These are phyloP conservation scores for Fusarium nanum DNA, from an alignment of 2,329 filamentous ascomycete genomes.

Conservation along the genomic window DNA sequence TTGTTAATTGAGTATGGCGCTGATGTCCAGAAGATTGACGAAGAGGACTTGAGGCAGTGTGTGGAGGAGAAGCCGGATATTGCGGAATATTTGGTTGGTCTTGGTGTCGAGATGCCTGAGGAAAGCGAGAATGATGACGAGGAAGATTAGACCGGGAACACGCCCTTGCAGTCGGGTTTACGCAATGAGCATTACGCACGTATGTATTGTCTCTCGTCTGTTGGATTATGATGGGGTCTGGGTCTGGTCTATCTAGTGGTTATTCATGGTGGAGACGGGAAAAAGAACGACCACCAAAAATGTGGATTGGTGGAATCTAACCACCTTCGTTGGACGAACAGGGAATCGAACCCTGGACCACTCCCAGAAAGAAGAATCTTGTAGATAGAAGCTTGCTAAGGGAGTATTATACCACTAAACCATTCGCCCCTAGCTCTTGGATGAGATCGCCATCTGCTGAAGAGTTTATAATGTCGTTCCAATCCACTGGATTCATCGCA, in stretches of 20 bases:
- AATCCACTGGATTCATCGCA: too few species aligned
- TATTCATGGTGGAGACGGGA: not conserved
- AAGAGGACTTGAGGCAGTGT: not conserved
- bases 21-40: not conserved
- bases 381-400: not conserved
- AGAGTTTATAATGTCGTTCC: too few species aligned
- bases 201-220: not conserved
- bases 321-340: not conserved
- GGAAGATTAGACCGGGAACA: not conserved
- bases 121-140: not conserved
- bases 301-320: not conserved
- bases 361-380: not conserved
- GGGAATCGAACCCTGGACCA: not conserved
- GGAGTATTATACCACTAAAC: not conserved
- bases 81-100: not conserved
- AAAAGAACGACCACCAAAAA: not conserved
- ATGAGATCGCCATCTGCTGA: too few species aligned
- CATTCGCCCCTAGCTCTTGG: not conserved
- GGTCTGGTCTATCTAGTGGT: too few species aligned
- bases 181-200: rapidly evolving
- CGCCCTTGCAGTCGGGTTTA: rapidly evolving
- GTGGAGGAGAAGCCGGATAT: not conserved
- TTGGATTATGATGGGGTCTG: too few species aligned
- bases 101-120: constrained; percentile 2
- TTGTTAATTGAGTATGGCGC: constrained; percentile 9